These are phyloP conservation scores for Lumnitzera littorea DNA, from an alignment of 345 rosid species.

Conservation along the genomic window DNA sequence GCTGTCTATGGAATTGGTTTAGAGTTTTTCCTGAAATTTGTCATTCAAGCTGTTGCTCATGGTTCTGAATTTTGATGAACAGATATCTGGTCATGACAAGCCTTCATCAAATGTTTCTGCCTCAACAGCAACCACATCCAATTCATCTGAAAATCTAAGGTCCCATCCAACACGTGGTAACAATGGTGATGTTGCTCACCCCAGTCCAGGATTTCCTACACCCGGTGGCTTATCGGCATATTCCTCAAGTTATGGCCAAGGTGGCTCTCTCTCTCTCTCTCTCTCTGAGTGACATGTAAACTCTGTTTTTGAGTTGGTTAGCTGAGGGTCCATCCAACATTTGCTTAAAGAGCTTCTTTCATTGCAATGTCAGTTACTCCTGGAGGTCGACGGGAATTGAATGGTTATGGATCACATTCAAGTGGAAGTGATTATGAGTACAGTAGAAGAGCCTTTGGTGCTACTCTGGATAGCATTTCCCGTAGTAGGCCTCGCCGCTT, in stretches of 20 bases:
- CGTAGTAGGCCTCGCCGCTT: conserved; percentile 52
- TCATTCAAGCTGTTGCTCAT: background rate
- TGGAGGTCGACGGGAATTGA: conserved; percentile 38
- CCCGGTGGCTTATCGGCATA: conserved; percentile 24
- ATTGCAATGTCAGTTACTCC: conserved; percentile 43
- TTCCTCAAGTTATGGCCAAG: conserved; percentile 26
- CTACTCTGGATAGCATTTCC: conserved; percentile 42
- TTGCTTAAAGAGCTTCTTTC: conserved; percentile 4
- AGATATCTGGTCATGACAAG: conserved; percentile 92
- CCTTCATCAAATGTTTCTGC: conserved; percentile 20
- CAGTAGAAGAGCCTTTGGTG: conserved; percentile 59
- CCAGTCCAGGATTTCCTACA: conserved; percentile 24
- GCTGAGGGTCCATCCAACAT: background rate
- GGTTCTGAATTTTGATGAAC: conserved; percentile 10
- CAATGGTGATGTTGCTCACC: conserved; percentile 26
- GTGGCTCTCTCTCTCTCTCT: conserved; percentile 12
- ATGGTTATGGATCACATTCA: conserved; percentile 44
- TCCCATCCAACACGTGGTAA: conserved; percentile 19
- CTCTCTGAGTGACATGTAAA: background rate
- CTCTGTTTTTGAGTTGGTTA: background rate
- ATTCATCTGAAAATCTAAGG: conserved; percentile 31
- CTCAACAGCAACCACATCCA: conserved; percentile 11
- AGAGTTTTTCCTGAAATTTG: background rate
- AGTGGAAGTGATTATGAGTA: conserved; percentile 42
- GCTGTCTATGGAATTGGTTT: background rate